Evolutionary conservation across 1,284 basidiomycete species (phyloP).

Genomic region (Fomitopsis schrenkii): DNA sequence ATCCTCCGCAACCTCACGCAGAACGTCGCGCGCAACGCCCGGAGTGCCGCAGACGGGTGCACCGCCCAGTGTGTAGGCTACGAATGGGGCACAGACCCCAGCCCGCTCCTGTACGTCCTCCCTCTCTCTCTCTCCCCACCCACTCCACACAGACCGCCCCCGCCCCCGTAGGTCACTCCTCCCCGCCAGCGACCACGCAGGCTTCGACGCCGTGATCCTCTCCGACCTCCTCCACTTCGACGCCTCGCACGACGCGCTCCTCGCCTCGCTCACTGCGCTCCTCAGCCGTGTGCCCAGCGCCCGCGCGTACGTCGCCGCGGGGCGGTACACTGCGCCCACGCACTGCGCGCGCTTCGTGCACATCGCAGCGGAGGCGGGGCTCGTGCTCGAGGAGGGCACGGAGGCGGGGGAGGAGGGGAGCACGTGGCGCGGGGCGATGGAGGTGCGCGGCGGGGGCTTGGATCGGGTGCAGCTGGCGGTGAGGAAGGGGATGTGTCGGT

Average conservation of each 20-base stretch:
- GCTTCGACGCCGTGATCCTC: conserved; percentile 59
- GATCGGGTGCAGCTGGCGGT: conserved; percentile 45
- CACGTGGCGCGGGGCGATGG: conserved; percentile 45
- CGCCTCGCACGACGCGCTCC: conserved; percentile 52
- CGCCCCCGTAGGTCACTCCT: background rate
- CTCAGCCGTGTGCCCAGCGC: conserved; percentile 40
- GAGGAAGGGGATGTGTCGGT: conserved; percentile 55
- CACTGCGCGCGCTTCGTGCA: conserved; percentile 55
- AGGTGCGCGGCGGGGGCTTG: conserved; percentile 31
- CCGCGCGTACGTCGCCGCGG: conserved; percentile 56
- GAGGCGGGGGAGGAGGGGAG: conserved; percentile 24
- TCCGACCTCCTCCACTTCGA: conserved; percentile 71
- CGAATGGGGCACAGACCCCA: conserved; percentile 57
- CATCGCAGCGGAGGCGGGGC: conserved; percentile 35
- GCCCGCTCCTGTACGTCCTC: conserved; percentile 41
- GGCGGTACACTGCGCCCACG: conserved; percentile 52
- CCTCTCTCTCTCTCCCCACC: background rate
- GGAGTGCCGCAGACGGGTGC: conserved; percentile 34
- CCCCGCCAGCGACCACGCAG: conserved; percentile 9
- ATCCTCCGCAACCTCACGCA: conserved; percentile 52
- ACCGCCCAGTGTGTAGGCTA: conserved; percentile 45
- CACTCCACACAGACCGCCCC: background rate
- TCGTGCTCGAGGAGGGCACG: conserved; percentile 42
- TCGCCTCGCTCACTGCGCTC: conserved; percentile 45
- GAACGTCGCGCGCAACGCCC: conserved; percentile 49